These are phyloP conservation scores for Sungouiella blattae DNA, from an alignment of 805 yeast genomes.

Conservation along the genomic window DNA sequence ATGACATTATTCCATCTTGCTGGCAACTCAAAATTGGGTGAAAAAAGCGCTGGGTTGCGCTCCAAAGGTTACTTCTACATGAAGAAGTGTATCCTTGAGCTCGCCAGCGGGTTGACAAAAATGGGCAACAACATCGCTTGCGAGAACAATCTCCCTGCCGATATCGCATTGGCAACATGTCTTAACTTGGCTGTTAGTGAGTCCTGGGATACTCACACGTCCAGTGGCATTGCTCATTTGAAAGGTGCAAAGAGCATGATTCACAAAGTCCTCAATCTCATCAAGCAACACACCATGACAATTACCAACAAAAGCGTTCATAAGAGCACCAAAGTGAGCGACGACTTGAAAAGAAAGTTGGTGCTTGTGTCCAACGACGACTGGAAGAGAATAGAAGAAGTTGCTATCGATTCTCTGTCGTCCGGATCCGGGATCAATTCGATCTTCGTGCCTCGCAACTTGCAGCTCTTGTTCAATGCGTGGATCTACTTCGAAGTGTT, in stretches of 20 bases:
- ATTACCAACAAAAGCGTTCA: not conserved
- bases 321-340: not conserved
- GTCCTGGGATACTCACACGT: constrained; percentile 64
- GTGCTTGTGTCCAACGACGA: constrained; percentile 31
- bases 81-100: constrained; percentile 56
- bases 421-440: constrained; percentile 1
- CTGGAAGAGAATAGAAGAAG: constrained; percentile 25
- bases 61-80: constrained; percentile 53
- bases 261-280: constrained; percentile 37
- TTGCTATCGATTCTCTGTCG: not conserved
- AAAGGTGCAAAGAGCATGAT: constrained; percentile 65
- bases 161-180: constrained; percentile 65
- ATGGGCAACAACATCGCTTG: constrained; percentile 18
- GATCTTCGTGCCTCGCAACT: constrained; percentile 34
- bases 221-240: constrained; percentile 66
- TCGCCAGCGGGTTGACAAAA: constrained; percentile 52
- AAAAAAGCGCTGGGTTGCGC: constrained; percentile 42
- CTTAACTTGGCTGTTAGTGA: constrained; percentile 62
- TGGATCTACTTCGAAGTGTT: constrained; percentile 68
- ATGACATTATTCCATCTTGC: constrained; percentile 62
- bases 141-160: constrained; percentile 45
- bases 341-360: constrained; percentile 17
- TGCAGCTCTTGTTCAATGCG: constrained; percentile 56
- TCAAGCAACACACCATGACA: constrained; percentile 18
- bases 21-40: constrained; percentile 33